phyloP scores from a whole-genome alignment of 805 yeast species.

The Cyberlindnera mrakii region DNA sequence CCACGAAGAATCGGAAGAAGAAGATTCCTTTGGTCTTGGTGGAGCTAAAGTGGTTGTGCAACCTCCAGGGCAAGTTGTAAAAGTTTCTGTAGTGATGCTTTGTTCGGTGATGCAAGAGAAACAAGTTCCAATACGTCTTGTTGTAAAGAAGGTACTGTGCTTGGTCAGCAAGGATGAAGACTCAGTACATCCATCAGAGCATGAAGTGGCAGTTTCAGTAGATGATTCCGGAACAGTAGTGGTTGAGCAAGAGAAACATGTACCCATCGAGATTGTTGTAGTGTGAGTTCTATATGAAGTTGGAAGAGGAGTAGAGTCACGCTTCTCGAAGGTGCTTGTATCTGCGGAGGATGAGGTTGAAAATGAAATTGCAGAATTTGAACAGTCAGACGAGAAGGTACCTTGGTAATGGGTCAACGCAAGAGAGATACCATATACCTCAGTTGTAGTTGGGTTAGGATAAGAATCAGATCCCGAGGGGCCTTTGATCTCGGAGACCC shows the following conservation, averaged over 20 bases:
- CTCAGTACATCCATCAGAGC: background rate
- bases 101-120: background rate
- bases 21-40: background rate
- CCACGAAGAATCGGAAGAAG: background rate
- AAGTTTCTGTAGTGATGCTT: background rate
- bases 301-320: background rate
- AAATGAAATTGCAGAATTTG: background rate
- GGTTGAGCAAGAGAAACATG: constrained; percentile 5
- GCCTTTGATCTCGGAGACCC: background rate
- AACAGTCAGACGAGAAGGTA: constrained; percentile 1
- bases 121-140: background rate
- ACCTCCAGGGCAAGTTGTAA: constrained; percentile 7
- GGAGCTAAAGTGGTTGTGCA: constrained; percentile 3
- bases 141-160: background rate
- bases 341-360: background rate
- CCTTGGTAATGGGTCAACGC: constrained; percentile 3
- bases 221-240: background rate
- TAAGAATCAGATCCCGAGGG: background rate
- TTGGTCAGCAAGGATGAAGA: background rate
- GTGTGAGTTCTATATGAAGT: background rate
- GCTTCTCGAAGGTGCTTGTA: background rate
- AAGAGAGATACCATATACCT: constrained; percentile 1
- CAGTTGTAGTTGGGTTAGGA: constrained; percentile 4
- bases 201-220: background rate
- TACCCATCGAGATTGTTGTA: background rate